Base-by-base conservation (phyloP, 2,329 filamentous ascomycete genomes). In the Ceratocystis colombiana region DNA sequence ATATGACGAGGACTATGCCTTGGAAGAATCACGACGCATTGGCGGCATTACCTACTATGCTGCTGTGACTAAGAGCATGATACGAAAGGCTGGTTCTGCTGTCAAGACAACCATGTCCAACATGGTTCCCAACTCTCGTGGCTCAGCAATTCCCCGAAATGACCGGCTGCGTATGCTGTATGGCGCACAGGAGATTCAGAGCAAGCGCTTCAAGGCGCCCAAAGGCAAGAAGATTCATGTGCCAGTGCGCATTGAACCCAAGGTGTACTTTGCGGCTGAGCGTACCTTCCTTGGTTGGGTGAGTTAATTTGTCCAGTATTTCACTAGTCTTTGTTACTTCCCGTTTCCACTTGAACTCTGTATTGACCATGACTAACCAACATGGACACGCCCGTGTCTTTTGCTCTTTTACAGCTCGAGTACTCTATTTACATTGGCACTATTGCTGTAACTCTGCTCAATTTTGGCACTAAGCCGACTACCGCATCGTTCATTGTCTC, bases 201-300 rank as follows among this genome's bases (percentile, higher is more conserved):
- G 75, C 37, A 83, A 80, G 74, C 80, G 77, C 71, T 84, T 91
- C 78, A 87, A 85, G 73, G 88, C 89, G 7, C 89, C 89, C 12
- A 86, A 84, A 74, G 89, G 89, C 65, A 93, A 92, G 84, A 89
- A 89, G 75, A 97, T 99, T 68, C 93, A 97, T 72, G 94, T 99
- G 28, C 93, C 93, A 15, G 88, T 97, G 66, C 86, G 94, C 62
- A 92, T 99, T 44, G 94, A 99, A 76, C 94, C 94, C 44, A 99
- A 99, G 77, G 94, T 99, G 63, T 96, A 91, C 76, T 96, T 99
- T 74, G 94, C 94, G 25, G 92, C 91, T 0, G 94, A 99, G 76
- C 85, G 94, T 70, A 99, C 94, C 0, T 99, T 96, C 77, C 82
- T 99, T 67, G 89, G 90, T 69, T 99, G 94, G 91, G 86, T 88